Base-by-base conservation (phyloP, 2,329 filamentous ascomycete species). In the Botrytis cinerea region DNA sequence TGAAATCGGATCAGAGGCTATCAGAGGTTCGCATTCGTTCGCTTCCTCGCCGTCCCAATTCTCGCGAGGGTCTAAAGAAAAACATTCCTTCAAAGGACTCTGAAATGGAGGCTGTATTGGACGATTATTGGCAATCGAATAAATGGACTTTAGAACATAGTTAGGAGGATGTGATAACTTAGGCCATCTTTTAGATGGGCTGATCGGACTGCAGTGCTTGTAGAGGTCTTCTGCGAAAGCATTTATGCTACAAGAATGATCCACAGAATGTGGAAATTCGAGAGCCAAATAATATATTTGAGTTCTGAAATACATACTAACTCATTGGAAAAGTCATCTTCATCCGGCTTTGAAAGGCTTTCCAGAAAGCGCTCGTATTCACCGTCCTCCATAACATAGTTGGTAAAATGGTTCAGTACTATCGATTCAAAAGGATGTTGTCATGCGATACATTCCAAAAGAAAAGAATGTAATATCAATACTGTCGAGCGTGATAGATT, bases 51-150 rank as follows among this genome's bases (percentile, higher is more conserved):
- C 51, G 51, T 28, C 18, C n/a, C 18, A 28, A 18, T 57, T 18
- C n/a, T 18, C 51, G 28, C 8, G 14, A 18, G 51, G n/a, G 2
- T 28, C 51, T 9, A n/a, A 57, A 28, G n/a, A 28, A 18, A 57
- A 57, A 4, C 6, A 8, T 16, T 57, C 51, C 18, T 9, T 57
- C n/a, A 28, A 32, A 28, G 4, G n/a, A 28, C n/a, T n/a, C 6
- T 4, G 51, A 14, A 57, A n/a, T 18, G 51, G n/a, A n/a, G 8
- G 14, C 4, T 54, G 12, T 28, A 18, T 7, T 9, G n/a, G 14
- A 18, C 0, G 1, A 57, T 9, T 0, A 7, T 14, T 1, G n/a
- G 7, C 14, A 18, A 18, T 18, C 25, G 28, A 2, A 18, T 18
- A 14, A 3, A 14, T 18, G n/a, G 3, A 3, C 51, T 57, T 57